Evolutionary conservation across 116 monocot genomes (phyloP), one percentile per base, ranked within the genome.

Genomic region (Cymodocea nodosa): DNA sequence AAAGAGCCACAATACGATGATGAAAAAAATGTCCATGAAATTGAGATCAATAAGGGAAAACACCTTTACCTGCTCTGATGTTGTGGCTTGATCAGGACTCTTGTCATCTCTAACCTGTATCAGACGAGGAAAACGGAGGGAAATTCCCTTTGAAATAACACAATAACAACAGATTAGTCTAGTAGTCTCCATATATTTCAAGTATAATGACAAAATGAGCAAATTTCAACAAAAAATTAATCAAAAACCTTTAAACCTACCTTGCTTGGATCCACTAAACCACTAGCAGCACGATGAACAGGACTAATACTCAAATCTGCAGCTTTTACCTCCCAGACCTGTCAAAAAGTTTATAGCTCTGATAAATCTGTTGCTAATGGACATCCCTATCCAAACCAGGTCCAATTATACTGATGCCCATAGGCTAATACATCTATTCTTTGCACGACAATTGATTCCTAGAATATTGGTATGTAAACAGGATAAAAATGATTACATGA

Each of bases 261-360:
- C 85, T 97, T 97, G 56, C 80, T 91, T 59, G 91, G 69, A 81
- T 97, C 97, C 14, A 97, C 86, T 64, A 75, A 71, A 34, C 97
- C 97, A 76, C 36, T 72, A 69, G 97, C 97, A 76, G 97, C 97
- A 74, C 88, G 97, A 77, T 97, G 91, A 70, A 97, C 91, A 52
- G 97, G 97, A 75, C 97, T 91, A 44, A 97, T 91, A 78, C 97
- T 97, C 66, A 97, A 77, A 80, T 97, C 97, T 52, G 97, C 97
- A 19, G 97, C 97, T 68, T 97, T 97, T 15, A 97, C 97, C 75
- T 91, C 97, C 97, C 97, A 97, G 54, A 97, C 97, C 97, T 97
- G 78, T 59, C 70, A 62, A 37, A 40, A 36, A 62, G n/a, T 62
- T 36, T 15, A 63, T 37, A 3, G 59, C 58, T 62, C 48, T 4